Percentiles rank a stretch among this genome's conserved stretches.
These are phyloP conservation scores for Chrysoporthe cubensis DNA, from an alignment of 2,329 filamentous ascomycete genomes.

Conservation along the genomic window DNA sequence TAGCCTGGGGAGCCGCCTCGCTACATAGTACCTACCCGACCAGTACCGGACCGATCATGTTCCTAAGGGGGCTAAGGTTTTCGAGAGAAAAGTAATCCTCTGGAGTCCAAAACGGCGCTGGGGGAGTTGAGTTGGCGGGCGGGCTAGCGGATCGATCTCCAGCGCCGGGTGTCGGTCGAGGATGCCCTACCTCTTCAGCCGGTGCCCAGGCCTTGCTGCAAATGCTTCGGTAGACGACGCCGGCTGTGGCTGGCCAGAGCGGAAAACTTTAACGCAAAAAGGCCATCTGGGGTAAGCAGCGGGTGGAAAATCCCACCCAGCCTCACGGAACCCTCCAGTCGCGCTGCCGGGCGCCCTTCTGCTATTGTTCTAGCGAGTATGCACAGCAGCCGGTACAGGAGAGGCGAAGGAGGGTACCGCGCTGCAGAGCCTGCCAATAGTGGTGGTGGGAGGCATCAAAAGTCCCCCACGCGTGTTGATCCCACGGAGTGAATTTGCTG, in stretches of 20 bases:
- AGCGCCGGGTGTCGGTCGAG: conserved; percentile 8
- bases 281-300: too few relatives aligned
- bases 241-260: background rate
- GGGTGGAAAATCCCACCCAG: background rate
- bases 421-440: background rate
- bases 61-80: background rate
- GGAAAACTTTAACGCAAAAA: background rate
- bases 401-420: background rate
- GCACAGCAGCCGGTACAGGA: conserved; percentile 8
- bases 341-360: background rate
- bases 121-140: background rate
- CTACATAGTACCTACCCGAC: background rate
- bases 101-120: background rate
- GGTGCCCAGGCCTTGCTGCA: conserved; percentile 5
- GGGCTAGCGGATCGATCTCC: conserved; percentile 9
- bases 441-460: conserved; percentile 8
- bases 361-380: background rate
- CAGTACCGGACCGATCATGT: background rate
- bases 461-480: conserved; percentile 22
- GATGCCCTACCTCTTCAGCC: background rate
- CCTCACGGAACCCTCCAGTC: background rate
- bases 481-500: conserved; percentile 15
- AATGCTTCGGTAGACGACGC: conserved; percentile 11
- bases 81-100: background rate
- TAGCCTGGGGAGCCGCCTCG: conserved; percentile 4